Percentiles rank a stretch among this genome's conserved stretches.
These are phyloP conservation scores for Phytophthora pistaciae DNA, from an alignment of 352 stramenopile species.

Conservation along the genomic window DNA sequence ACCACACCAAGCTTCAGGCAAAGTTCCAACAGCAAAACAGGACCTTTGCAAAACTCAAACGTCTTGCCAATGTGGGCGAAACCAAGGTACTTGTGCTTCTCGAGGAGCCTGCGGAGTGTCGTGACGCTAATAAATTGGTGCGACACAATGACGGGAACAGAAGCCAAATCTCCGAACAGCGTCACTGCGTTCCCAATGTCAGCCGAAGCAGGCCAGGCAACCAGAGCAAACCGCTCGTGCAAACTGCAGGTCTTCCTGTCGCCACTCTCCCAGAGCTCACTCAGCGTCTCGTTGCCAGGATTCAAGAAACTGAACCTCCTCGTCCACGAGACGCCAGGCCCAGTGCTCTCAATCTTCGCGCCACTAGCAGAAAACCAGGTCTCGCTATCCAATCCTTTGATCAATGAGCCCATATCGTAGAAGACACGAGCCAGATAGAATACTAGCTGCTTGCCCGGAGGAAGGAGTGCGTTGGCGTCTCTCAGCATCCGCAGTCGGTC, in stretches of 20 bases:
- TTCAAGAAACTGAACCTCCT: slow-evolving; percentile 11
- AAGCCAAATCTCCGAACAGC: slow-evolving; percentile 11
- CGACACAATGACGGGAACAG: background rate
- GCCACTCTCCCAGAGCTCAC: slow-evolving; percentile 3
- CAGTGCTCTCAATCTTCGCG: background rate
- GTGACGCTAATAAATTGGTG: background rate
- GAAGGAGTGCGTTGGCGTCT: slow-evolving; percentile 8
- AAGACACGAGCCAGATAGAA: slow-evolving; percentile 8
- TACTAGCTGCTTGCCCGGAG: background rate
- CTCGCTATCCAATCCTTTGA: background rate
- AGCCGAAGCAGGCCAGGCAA: slow-evolving; percentile 11
- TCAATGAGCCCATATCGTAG: background rate
- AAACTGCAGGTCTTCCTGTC: background rate
- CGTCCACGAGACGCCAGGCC: background rate
- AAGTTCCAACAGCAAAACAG: background rate
- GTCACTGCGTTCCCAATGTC: slow-evolving; percentile 13
- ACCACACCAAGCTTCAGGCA: slow-evolving; percentile 12
- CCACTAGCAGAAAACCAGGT: slow-evolving; percentile 5
- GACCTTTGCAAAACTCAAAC: background rate
- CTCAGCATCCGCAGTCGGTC: slow-evolving; percentile 13
- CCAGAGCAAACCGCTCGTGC: slow-evolving; percentile 8
- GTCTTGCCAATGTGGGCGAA: background rate
- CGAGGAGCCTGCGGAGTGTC: slow-evolving; percentile 7
- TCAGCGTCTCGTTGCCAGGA: slow-evolving; percentile 6
- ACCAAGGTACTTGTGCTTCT: background rate